These are phyloP conservation scores for Tetragonia tetragonoides DNA, from an alignment of 148 eudicot species.

Conservation along the genomic window DNA sequence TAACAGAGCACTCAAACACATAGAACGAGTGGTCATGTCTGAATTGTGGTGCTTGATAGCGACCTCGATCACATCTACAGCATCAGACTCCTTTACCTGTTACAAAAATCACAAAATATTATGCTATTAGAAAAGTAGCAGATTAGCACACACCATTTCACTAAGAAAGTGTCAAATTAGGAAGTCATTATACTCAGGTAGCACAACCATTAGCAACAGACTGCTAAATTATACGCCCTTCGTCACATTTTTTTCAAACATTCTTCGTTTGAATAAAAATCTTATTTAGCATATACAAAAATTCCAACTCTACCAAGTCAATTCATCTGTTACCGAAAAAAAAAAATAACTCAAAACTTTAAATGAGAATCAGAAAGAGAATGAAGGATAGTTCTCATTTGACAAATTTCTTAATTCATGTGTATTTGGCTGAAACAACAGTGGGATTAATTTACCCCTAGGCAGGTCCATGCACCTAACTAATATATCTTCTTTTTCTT, in stretches of 20 bases:
- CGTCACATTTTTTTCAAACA: no score
- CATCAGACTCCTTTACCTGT: slow-evolving; percentile 94
- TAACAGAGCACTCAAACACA: slow-evolving; percentile 86
- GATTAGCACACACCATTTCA: background rate
- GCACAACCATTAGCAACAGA: background rate
- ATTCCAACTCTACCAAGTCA: no score
- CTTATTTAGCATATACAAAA: no score
- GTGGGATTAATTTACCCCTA: no score
- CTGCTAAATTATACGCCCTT: background rate
- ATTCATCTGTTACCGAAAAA: no score
- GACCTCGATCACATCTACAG: slow-evolving; percentile 76
- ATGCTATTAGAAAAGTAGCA: slow-evolving; percentile 1
- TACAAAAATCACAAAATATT: slow-evolving; percentile 24
- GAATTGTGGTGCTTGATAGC: slow-evolving; percentile 63
- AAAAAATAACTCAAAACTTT: no score
- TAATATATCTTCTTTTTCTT: background rate
- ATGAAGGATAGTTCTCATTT: no score
- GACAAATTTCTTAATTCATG: no score
- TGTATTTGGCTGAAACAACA: no score
- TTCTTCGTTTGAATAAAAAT: no score
- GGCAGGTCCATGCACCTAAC: background rate
- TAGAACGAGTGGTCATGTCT: slow-evolving; percentile 78
- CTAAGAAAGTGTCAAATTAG: background rate
- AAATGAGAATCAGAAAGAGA: no score
- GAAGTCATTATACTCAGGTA: background rate